These are phyloP conservation scores for Phytophthora capsici DNA, from an alignment of 352 stramenopile genomes.

Conservation along the genomic window DNA sequence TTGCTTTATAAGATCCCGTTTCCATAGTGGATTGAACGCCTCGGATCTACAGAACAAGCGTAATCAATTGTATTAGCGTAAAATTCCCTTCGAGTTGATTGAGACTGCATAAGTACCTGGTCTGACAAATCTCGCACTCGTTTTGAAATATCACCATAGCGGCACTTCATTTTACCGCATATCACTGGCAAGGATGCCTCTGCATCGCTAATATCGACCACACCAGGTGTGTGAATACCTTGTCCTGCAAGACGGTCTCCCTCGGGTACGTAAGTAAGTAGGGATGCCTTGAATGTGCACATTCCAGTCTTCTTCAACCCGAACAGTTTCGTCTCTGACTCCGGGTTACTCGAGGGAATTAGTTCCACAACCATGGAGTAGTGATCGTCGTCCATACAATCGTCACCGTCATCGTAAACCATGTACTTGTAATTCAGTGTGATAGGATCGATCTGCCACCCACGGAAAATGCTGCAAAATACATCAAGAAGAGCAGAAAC, in stretches of 20 bases:
- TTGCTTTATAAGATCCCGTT: conserved; percentile 22
- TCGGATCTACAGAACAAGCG: conserved; percentile 25
- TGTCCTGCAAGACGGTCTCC: conserved; percentile 44
- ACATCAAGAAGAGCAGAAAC: background rate
- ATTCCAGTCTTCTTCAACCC: conserved; percentile 62
- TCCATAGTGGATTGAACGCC: conserved; percentile 35
- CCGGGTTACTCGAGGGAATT: conserved; percentile 47
- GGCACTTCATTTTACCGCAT: conserved; percentile 78
- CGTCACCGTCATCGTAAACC: conserved; percentile 77
- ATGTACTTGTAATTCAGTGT: conserved; percentile 81
- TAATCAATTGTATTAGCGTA: conserved; percentile 7
- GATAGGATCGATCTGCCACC: conserved; percentile 83
- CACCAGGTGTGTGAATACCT: conserved; percentile 70
- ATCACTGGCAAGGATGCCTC: conserved; percentile 61
- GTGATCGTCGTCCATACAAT: conserved; percentile 55
- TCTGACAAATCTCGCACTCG: conserved; percentile 58
- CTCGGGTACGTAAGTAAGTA: conserved; percentile 56
- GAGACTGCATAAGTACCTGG: conserved; percentile 39
- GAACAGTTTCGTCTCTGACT: conserved; percentile 50
- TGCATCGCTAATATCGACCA: conserved; percentile 70
- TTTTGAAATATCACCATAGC: conserved; percentile 56
- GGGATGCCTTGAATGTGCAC: conserved; percentile 60
- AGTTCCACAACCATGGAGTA: conserved; percentile 64
- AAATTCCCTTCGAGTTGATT: background rate
- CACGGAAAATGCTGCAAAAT: conserved; percentile 70